These are phyloP conservation scores for Ustilago bromivora DNA, from an alignment of 1,284 basidiomycete genomes.

Conservation along the genomic window DNA sequence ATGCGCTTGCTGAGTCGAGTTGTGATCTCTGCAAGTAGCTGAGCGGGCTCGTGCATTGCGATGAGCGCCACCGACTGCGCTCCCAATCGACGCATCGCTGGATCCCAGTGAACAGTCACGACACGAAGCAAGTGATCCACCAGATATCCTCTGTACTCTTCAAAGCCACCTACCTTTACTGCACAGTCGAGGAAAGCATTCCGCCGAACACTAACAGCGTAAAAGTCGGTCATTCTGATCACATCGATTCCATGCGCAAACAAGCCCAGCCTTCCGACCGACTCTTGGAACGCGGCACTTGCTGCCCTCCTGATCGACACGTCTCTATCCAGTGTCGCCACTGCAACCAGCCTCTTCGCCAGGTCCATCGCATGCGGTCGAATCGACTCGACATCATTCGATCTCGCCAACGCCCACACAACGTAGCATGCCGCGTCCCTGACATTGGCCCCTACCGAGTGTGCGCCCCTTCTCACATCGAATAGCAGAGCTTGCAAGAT, in stretches of 20 bases:
- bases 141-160: slow-evolving; percentile 80
- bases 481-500: slow-evolving; percentile 79
- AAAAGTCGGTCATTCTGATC: slow-evolving; percentile 91
- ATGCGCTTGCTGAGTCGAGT: slow-evolving; percentile 15
- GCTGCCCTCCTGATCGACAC: slow-evolving; percentile 95
- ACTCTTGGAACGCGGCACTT: slow-evolving; percentile 97
- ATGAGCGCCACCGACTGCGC: slow-evolving; percentile 81
- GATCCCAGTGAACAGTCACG: slow-evolving; percentile 90
- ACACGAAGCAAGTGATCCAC: slow-evolving; percentile 81
- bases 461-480: slow-evolving; percentile 88
- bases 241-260: slow-evolving; percentile 96
- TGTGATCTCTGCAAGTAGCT: slow-evolving; percentile 74
- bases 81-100: slow-evolving; percentile 81
- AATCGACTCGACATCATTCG: slow-evolving; percentile 73
- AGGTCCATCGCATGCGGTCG: slow-evolving; percentile 74
- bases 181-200: slow-evolving; percentile 87
- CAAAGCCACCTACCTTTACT: slow-evolving; percentile 84
- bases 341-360: slow-evolving; percentile 79
- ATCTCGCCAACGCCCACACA: slow-evolving; percentile 89
- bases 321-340: slow-evolving; percentile 90
- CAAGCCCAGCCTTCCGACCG: slow-evolving; percentile 84
- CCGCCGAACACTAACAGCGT: slow-evolving; percentile 85
- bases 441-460: slow-evolving; percentile 92
- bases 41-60: slow-evolving; percentile 75
- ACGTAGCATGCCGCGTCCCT: slow-evolving; percentile 95